Percentiles rank a stretch among this genome's conserved stretches.
These are phyloP conservation scores for Venturia aucupariae DNA, from an alignment of 2,329 filamentous ascomycete species.

Conservation along the genomic window DNA sequence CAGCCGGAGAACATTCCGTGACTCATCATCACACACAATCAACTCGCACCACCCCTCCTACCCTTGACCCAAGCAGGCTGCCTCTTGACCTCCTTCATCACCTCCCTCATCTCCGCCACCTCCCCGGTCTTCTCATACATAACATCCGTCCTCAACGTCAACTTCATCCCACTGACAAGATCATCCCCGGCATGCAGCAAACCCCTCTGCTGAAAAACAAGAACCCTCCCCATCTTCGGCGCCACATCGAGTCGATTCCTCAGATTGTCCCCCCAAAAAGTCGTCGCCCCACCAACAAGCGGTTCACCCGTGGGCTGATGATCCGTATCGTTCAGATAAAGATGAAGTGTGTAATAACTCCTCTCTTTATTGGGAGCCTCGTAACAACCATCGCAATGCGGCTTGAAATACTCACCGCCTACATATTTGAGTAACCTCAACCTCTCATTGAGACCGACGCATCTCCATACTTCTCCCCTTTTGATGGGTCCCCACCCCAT, in stretches of 20 bases:
- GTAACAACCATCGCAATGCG: constrained; percentile 61
- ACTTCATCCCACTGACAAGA: constrained; percentile 44
- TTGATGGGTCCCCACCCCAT: constrained; percentile 29
- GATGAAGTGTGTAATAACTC: constrained; percentile 46
- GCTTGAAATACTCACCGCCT: constrained; percentile 62
- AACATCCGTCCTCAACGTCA: constrained; percentile 47
- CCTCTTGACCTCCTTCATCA: background rate
- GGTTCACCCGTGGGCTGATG: constrained; percentile 21
- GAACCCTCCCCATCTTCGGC: constrained; percentile 42
- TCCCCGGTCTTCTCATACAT: constrained; percentile 34
- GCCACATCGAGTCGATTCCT: constrained; percentile 33
- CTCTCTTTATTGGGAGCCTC: constrained; percentile 44
- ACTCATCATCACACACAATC: background rate
- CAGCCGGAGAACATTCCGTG: background rate
- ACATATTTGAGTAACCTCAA: constrained; percentile 68
- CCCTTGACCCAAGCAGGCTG: background rate
- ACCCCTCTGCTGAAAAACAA: constrained; percentile 47
- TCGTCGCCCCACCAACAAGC: constrained; percentile 46
- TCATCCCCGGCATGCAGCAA: constrained; percentile 47
- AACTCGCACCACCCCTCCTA: background rate
- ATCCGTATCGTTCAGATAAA: constrained; percentile 44
- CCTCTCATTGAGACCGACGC: constrained; percentile 55
- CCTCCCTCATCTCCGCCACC: background rate
- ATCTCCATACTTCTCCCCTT: constrained; percentile 27
- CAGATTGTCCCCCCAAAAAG: constrained; percentile 33